Percentiles rank a stretch among this genome's conserved stretches.
phyloP scores from a whole-genome alignment of 2,329 filamentous ascomycete genomes.

The Taxawa tesnikishii region DNA sequence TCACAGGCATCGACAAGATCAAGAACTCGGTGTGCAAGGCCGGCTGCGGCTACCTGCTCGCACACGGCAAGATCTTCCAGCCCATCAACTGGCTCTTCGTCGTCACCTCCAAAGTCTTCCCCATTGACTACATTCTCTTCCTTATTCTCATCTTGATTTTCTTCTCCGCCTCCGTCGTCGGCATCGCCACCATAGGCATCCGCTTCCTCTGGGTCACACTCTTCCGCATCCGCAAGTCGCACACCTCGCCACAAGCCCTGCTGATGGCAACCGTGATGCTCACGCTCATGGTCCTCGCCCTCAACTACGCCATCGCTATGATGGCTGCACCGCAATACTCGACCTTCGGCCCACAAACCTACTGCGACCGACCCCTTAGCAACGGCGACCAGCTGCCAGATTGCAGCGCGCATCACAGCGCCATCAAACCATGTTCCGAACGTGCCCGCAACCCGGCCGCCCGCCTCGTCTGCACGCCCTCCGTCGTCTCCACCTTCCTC shows the following conservation, averaged over 20 bases:
- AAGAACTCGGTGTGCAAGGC: slow-evolving; percentile 88
- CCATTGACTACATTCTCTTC: slow-evolving; percentile 85
- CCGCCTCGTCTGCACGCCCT: slow-evolving; percentile 75
- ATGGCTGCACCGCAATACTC: slow-evolving; percentile 92
- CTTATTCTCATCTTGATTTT: slow-evolving; percentile 73
- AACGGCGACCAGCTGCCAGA: slow-evolving; percentile 57
- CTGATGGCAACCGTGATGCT: slow-evolving; percentile 85
- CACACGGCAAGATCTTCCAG: slow-evolving; percentile 82
- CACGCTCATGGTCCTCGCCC: slow-evolving; percentile 75
- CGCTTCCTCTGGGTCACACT: slow-evolving; percentile 92
- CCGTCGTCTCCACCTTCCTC: slow-evolving; percentile 81
- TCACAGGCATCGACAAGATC: slow-evolving; percentile 92
- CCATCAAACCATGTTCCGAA: slow-evolving; percentile 76
- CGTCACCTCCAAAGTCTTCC: slow-evolving; percentile 70
- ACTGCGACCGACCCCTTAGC: slow-evolving; percentile 62
- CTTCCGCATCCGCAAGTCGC: slow-evolving; percentile 79
- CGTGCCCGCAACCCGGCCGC: slow-evolving; percentile 57
- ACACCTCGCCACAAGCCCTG: slow-evolving; percentile 83
- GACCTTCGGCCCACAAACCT: slow-evolving; percentile 87
- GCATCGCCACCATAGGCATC: slow-evolving; percentile 78
- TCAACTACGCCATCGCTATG: slow-evolving; percentile 89
- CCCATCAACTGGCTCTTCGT: slow-evolving; percentile 86
- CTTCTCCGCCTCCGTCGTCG: slow-evolving; percentile 78
- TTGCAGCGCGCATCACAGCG: slow-evolving; percentile 57
- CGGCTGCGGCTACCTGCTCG: slow-evolving; percentile 84